These are phyloP conservation scores for Fusarium anthophilum DNA, from an alignment of 2,329 filamentous ascomycete species.

Conservation along the genomic window DNA sequence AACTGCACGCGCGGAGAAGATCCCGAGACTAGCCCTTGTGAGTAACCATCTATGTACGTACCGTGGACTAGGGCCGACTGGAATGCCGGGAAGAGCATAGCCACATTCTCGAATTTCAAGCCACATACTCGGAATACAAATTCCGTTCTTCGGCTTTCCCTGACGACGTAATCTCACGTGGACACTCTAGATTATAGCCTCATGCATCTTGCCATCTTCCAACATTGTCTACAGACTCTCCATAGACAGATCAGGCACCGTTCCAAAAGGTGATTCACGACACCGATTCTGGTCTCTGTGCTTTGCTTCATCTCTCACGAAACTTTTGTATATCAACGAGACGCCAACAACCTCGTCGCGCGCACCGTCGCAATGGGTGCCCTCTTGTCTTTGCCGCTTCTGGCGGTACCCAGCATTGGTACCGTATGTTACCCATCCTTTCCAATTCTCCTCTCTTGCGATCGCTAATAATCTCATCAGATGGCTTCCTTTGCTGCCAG, in stretches of 20 bases:
- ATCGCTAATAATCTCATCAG: constrained; percentile 54
- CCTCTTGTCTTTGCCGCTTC: constrained; percentile 85
- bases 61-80: neutral
- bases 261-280: neutral
- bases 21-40: constrained; percentile 30
- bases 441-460: neutral
- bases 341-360: constrained; percentile 3
- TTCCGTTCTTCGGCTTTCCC: constrained; percentile 4
- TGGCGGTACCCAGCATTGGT: constrained; percentile 86
- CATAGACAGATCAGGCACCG: neutral
- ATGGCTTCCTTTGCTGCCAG: constrained; percentile 82
- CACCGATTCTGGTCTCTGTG: neutral
- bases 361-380: constrained; percentile 76
- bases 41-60: constrained; percentile 8
- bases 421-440: constrained; percentile 69
- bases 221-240: neutral
- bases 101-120: neutral
- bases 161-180: constrained; percentile 44
- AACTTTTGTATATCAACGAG: neutral
- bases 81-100: constrained; percentile 3
- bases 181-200: constrained; percentile 27
- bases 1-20: constrained; percentile 31
- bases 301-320: neutral
- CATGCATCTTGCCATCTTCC: constrained; percentile 24
- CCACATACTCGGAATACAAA: neutral